Conservation (phyloP, 164 flowering plant species). For the Umbilicus rupestris region DNA sequence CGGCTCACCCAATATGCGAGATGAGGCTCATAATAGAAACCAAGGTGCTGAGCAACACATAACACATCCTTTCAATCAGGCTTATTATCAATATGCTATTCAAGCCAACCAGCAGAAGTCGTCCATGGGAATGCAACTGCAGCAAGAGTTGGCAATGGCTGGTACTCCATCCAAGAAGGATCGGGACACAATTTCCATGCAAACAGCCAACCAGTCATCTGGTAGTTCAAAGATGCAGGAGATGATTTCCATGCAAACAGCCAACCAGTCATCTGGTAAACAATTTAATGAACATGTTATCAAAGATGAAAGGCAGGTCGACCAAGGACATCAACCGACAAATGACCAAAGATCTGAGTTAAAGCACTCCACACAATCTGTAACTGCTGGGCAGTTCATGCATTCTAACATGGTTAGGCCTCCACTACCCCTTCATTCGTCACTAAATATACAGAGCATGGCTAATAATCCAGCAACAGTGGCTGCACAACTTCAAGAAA, state of each 20-base stretch:
- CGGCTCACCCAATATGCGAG: conserved; percentile 36
- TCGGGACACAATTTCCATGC: conserved; percentile 55
- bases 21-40: conserved; percentile 52
- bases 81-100: conserved; percentile 63
- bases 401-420: conserved; percentile 41
- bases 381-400: conserved; percentile 34
- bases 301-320: conserved; percentile 55
- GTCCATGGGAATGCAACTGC: conserved; percentile 41
- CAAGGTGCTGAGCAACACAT: conserved; percentile 57
- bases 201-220: conserved; percentile 49
- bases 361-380: conserved; percentile 31
- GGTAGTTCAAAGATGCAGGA: conserved; percentile 71
- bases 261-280: conserved; percentile 61
- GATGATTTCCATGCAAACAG: conserved; percentile 49
- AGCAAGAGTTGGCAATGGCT: conserved; percentile 47
- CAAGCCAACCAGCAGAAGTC: conserved; percentile 75
- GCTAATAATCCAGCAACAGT: conserved; percentile 48
- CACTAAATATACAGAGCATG: conserved; percentile 39
- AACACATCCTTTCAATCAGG: conserved; percentile 57
- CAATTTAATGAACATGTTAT: conserved; percentile 45
- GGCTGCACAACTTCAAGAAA: conserved; percentile 70
- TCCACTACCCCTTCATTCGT: conserved; percentile 43
- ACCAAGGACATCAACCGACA: conserved; percentile 34
- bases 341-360: conserved; percentile 45
- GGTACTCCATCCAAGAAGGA: conserved; percentile 55